These are phyloP conservation scores for Blumeria hordei DNA, from an alignment of 2,329 filamentous ascomycete species.

Conservation along the genomic window DNA sequence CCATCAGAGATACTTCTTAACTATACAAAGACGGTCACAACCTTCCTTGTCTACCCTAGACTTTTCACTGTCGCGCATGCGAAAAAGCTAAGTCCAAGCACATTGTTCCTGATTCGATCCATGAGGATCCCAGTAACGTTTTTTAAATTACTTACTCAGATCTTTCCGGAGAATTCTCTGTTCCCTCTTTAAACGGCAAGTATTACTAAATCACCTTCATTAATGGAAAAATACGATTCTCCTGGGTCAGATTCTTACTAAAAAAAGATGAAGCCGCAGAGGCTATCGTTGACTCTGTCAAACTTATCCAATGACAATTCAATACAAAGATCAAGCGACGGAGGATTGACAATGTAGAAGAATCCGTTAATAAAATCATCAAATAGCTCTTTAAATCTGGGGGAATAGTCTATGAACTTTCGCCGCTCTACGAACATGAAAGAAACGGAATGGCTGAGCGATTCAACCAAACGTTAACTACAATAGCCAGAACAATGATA, in stretches of 20 bases:
- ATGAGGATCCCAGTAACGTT: too few species aligned
- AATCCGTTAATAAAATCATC: background rate
- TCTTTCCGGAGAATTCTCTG: conserved; percentile 1
- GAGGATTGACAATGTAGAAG: background rate
- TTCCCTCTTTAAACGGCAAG: background rate
- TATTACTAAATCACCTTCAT: background rate
- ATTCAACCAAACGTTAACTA: background rate
- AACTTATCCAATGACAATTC: background rate
- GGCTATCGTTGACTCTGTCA: background rate
- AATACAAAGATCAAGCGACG: background rate
- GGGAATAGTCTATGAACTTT: too few species aligned
- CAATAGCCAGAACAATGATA: background rate
- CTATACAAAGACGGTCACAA: background rate
- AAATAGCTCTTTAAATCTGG: background rate
- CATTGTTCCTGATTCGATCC: too few species aligned
- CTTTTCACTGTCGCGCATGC: background rate
- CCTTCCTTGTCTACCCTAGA: background rate
- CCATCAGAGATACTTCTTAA: background rate
- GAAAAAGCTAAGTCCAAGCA: too few species aligned
- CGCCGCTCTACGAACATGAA: background rate
- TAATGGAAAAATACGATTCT: background rate
- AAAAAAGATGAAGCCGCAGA: background rate
- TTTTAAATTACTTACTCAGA: too few species aligned
- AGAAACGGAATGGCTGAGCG: background rate
- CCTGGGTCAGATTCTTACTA: background rate